Percentiles rank a stretch among this genome's conserved stretches.
These are phyloP conservation scores for Pseudogymnoascus sp. DNA, from an alignment of 2,329 filamentous ascomycete genomes.

Conservation along the genomic window DNA sequence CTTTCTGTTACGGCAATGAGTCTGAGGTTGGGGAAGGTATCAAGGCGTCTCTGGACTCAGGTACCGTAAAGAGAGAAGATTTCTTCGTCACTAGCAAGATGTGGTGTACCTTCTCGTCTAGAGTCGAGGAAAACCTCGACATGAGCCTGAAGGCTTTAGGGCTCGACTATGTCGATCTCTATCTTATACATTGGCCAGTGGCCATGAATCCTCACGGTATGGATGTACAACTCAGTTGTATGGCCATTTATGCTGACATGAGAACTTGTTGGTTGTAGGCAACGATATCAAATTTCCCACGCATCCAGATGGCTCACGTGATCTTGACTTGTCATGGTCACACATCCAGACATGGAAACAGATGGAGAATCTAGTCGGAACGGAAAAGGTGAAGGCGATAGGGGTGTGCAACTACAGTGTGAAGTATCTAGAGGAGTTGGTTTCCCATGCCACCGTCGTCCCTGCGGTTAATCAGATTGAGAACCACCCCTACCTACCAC, in stretches of 20 bases:
- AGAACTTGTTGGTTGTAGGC: constrained; percentile 31
- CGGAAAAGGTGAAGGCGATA: constrained; percentile 45
- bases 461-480: constrained; percentile 37
- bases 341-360: constrained; percentile 71
- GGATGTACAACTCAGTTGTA: constrained; percentile 10
- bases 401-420: constrained; percentile 43
- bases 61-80: constrained; percentile 53
- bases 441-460: constrained; percentile 31
- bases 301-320: constrained; percentile 61
- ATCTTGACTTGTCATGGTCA: constrained; percentile 59
- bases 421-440: constrained; percentile 32
- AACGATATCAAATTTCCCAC: constrained; percentile 70
- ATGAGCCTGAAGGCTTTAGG: constrained; percentile 66
- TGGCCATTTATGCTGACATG: neutral
- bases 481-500: constrained; percentile 37
- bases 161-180: constrained; percentile 74
- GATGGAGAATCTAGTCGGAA: constrained; percentile 57
- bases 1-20: constrained; percentile 55
- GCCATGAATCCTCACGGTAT: constrained; percentile 68
- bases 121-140: constrained; percentile 60
- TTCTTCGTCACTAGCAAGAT: constrained; percentile 61
- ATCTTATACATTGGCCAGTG: constrained; percentile 75
- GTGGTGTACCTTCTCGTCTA: constrained; percentile 66
- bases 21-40: constrained; percentile 57
- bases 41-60: constrained; percentile 44